Percentiles rank a stretch among this genome's conserved stretches.
These are phyloP conservation scores for Monosporascus sp. DNA, from an alignment of 2,329 filamentous ascomycete species.

Conservation along the genomic window DNA sequence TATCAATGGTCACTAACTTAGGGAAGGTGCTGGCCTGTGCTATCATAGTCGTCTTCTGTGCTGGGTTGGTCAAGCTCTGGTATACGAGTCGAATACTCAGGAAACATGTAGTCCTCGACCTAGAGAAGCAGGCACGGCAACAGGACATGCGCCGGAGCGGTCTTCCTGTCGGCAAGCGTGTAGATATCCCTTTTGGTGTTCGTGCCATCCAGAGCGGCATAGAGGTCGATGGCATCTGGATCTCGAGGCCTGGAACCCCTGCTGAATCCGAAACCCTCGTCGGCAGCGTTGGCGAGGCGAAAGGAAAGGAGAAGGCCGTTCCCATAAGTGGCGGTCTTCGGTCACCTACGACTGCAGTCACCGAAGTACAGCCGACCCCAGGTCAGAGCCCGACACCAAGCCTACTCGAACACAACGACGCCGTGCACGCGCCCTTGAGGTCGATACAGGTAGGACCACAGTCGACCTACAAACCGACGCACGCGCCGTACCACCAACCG, in stretches of 20 bases:
- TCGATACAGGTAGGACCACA: conserved; percentile 9
- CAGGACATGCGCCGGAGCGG: conserved; percentile 51
- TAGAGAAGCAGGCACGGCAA: conserved; percentile 53
- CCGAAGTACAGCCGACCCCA: conserved; percentile 19
- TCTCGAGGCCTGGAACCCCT: conserved; percentile 48
- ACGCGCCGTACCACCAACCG: conserved; percentile 10
- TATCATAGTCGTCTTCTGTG: conserved; percentile 63
- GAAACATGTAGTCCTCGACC: conserved; percentile 59
- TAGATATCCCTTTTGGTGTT: conserved; percentile 78
- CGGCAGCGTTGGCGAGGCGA: conserved; percentile 16
- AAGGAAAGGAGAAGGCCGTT: conserved; percentile 21
- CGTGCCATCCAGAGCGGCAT: conserved; percentile 79
- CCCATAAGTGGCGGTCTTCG: conserved; percentile 5
- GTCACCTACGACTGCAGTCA: conserved; percentile 11
- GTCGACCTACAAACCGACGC: conserved; percentile 17
- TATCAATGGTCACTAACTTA: conserved; percentile 11
- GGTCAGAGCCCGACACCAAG: conserved; percentile 19
- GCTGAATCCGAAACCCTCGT: conserved; percentile 15
- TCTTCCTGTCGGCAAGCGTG: conserved; percentile 36
- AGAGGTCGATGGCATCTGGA: conserved; percentile 81
- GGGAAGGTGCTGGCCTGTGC: conserved; percentile 63
- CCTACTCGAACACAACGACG: conserved; percentile 15
- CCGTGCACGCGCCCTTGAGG: conserved; percentile 6
- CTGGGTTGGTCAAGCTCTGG: conserved; percentile 64
- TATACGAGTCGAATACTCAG: conserved; percentile 50